A percentile compares a stretch with the other conserved stretches of the same genome.
phyloP scores from a whole-genome alignment of 2,329 filamentous ascomycete genomes.

The Diplodia seriata region DNA sequence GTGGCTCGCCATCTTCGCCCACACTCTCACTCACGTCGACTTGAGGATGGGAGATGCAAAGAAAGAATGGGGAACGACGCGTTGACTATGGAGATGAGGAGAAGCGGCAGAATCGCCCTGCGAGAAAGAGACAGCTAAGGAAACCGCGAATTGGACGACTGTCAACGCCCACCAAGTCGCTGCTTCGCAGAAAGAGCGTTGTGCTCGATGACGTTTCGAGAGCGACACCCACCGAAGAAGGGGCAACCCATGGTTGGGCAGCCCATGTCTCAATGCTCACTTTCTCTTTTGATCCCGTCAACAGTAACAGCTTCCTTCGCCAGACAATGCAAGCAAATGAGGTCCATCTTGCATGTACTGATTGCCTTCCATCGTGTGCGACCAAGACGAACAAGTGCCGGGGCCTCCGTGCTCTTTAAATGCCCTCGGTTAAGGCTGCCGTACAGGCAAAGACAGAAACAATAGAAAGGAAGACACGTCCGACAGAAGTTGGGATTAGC shows the following conservation, averaged over 20 bases:
- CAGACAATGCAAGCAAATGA: no score
- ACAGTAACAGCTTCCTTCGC: not conserved
- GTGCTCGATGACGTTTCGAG: not conserved
- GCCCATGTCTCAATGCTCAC: not conserved
- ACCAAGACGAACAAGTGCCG: not conserved
- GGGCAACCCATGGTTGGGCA: not conserved
- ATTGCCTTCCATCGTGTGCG: not conserved
- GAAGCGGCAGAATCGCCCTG: not conserved
- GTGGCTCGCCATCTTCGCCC: conserved; percentile 10
- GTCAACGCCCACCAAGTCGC: not conserved
- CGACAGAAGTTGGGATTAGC: not conserved
- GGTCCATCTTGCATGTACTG: not conserved
- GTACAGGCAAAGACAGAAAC: not conserved
- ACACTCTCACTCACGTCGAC: not conserved
- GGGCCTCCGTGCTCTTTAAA: not conserved
- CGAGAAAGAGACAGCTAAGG: not conserved
- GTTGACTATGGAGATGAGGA: not conserved
- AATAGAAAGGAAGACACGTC: not conserved
- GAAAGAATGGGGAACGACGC: not conserved
- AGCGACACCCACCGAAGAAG: not conserved
- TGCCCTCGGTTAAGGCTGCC: not conserved
- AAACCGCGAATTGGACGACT: not conserved
- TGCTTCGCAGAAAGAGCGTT: not conserved
- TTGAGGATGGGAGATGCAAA: not conserved
- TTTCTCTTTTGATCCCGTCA: not conserved